Percentiles rank a stretch among this genome's conserved stretches.
Evolutionary conservation across 306 rosid species (phyloP).

Genomic region (Lithocarpus polystachyus): DNA sequence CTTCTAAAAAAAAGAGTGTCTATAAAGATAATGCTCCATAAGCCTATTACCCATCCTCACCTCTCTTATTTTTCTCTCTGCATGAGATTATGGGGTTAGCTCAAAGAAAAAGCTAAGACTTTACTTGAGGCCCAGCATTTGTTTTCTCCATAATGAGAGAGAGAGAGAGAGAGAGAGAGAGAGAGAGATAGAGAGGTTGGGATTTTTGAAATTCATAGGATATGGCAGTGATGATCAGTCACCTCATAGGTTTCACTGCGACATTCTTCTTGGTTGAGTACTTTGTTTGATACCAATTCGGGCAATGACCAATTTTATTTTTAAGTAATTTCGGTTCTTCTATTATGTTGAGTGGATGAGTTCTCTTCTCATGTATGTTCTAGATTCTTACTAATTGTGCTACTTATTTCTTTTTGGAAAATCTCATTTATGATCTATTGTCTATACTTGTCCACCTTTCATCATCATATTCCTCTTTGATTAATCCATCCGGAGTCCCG

Average conservation of each 20-base stretch:
- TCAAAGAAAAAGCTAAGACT: constrained; percentile 27
- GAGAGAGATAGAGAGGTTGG: not conserved
- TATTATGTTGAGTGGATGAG: no score
- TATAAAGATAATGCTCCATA: not conserved
- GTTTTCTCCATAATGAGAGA: not conserved
- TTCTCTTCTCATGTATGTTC: no score
- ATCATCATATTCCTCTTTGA: not conserved
- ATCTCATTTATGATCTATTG: no score
- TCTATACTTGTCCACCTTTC: no score
- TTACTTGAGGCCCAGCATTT: constrained; percentile 22
- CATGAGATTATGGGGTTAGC: constrained; percentile 27
- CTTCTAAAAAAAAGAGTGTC: no score
- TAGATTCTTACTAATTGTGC: not conserved
- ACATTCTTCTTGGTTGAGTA: not conserved
- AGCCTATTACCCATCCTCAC: constrained; percentile 16
- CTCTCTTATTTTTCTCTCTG: constrained; percentile 15
- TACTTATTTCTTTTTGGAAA: not conserved
- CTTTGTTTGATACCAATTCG: not conserved
- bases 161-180: not conserved
- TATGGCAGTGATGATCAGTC: constrained; percentile 37
- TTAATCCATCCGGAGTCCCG: not conserved
- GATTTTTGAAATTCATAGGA: not conserved
- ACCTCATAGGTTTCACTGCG: not conserved
- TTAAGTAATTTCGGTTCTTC: no score
- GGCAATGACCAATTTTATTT: not conserved